Evolutionary conservation across 2,329 filamentous ascomycete genomes (phyloP).

Genomic region (Cucurbitaria berberidis): DNA sequence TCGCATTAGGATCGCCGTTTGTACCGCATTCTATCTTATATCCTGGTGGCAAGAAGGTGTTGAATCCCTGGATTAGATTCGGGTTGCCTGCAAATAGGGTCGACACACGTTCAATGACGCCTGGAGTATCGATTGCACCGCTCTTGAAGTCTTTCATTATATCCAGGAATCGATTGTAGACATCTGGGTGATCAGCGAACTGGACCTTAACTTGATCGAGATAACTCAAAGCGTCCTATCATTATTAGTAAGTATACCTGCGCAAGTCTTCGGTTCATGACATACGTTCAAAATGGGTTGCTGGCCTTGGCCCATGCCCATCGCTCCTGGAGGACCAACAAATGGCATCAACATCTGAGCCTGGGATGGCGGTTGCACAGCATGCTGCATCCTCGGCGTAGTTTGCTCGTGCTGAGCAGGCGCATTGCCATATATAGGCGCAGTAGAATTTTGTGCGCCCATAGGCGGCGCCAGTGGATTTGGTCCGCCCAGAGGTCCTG

Average conservation of each 20-base stretch:
- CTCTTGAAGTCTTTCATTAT: constrained; percentile 99
- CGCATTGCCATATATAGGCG: constrained; percentile 73
- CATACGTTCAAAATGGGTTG: constrained; percentile 75
- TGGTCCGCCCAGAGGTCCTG: constrained; percentile 57
- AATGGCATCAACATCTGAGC: constrained; percentile 60
- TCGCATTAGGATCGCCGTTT: constrained; percentile 92
- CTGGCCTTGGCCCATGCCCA: constrained; percentile 74
- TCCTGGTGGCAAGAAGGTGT: constrained; percentile 93
- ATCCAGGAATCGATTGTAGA: constrained; percentile 95
- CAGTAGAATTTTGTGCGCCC: constrained; percentile 65
- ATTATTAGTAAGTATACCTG: background rate
- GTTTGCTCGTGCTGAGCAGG: constrained; percentile 65
- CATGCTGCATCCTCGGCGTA: constrained; percentile 67
- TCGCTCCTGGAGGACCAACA: constrained; percentile 55
- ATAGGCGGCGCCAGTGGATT: constrained; percentile 59
- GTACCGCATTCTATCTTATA: constrained; percentile 97
- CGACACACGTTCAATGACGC: constrained; percentile 95
- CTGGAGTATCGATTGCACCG: constrained; percentile 97
- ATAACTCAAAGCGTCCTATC: constrained; percentile 80
- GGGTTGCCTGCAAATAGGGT: constrained; percentile 95
- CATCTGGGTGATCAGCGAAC: constrained; percentile 94
- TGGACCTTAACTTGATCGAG: constrained; percentile 98
- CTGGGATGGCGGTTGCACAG: constrained; percentile 59
- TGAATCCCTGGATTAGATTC: constrained; percentile 95
- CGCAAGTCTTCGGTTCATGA: background rate